Conservation (phyloP, 2,329 filamentous ascomycete species). For the Xylariaceae sp. region DNA sequence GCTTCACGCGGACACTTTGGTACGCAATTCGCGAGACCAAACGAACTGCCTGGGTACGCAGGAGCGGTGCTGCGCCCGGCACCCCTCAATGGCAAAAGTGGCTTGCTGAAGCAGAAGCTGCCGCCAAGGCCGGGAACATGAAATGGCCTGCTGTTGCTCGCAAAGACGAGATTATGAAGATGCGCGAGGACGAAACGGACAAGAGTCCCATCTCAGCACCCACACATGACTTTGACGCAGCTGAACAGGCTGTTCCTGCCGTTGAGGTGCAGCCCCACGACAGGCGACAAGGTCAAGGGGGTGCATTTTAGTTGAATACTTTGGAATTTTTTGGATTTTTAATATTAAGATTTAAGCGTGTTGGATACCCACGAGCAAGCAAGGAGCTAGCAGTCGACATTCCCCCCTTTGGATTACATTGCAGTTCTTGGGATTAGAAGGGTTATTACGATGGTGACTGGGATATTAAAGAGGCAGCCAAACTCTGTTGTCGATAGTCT, state of each 20-base stretch:
- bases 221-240: constrained; percentile 18
- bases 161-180: constrained; percentile 56
- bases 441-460: too few relatives aligned
- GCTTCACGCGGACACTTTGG: constrained; percentile 64
- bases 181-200: constrained; percentile 26
- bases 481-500: too few relatives aligned
- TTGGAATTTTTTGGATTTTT: constrained; percentile 4
- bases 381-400: neutral
- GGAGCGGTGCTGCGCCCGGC: constrained; percentile 56
- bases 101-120: constrained; percentile 55
- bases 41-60: constrained; percentile 58
- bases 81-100: constrained; percentile 60
- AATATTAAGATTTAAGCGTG: constrained; percentile 6
- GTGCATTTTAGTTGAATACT: constrained; percentile 16
- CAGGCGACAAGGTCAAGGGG: constrained; percentile 1
- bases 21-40: constrained; percentile 62
- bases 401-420: constrained; percentile 1
- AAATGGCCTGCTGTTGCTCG: constrained; percentile 54
- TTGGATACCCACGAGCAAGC: constrained; percentile 20
- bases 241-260: constrained; percentile 29
- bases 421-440: neutral
- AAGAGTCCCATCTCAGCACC: constrained; percentile 4
- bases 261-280: constrained; percentile 24
- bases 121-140: constrained; percentile 42
- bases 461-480: too few relatives aligned